Evolutionary conservation across 208 protist species (phyloP).

Genomic region (Trypanosoma melophagium): DNA sequence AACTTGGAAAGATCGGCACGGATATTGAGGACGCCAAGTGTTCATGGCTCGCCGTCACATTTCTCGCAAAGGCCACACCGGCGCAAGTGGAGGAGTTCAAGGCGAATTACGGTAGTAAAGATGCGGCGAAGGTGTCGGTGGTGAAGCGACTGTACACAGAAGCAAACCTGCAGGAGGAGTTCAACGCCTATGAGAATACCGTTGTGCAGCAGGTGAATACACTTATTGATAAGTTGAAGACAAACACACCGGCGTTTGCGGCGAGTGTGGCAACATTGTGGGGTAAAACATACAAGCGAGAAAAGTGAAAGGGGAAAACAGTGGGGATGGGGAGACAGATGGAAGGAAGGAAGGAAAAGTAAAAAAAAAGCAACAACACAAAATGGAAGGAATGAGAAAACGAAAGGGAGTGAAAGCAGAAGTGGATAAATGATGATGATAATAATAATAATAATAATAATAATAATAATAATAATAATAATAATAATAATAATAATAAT

Average conservation of each 20-base stretch:
- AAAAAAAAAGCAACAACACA: constrained; percentile 7
- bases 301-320: constrained; percentile 52
- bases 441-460: too few relatives aligned
- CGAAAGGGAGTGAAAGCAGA: too few relatives aligned
- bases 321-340: neutral
- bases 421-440: too few relatives aligned
- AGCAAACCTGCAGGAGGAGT: constrained; percentile 67
- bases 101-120: constrained; percentile 87
- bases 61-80: constrained; percentile 54
- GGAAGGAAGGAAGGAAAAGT: neutral
- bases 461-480: too few relatives aligned
- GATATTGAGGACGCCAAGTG: constrained; percentile 98
- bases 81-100: constrained; percentile 78
- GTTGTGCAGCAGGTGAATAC: constrained; percentile 59
- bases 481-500: too few relatives aligned
- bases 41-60: constrained; percentile 95
- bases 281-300: constrained; percentile 88
- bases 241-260: constrained; percentile 46
- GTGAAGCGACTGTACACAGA: constrained; percentile 92
- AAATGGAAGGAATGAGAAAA: constrained; percentile 1
- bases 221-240: constrained; percentile 43
- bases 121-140: constrained; percentile 66
- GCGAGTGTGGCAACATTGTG: constrained; percentile 68
- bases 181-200: constrained; percentile 75
- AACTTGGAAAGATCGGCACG: constrained; percentile 97